Evolutionary conservation across 1,284 basidiomycete genomes (phyloP).

Genomic region (Neotropicomus parvogracilis): DNA sequence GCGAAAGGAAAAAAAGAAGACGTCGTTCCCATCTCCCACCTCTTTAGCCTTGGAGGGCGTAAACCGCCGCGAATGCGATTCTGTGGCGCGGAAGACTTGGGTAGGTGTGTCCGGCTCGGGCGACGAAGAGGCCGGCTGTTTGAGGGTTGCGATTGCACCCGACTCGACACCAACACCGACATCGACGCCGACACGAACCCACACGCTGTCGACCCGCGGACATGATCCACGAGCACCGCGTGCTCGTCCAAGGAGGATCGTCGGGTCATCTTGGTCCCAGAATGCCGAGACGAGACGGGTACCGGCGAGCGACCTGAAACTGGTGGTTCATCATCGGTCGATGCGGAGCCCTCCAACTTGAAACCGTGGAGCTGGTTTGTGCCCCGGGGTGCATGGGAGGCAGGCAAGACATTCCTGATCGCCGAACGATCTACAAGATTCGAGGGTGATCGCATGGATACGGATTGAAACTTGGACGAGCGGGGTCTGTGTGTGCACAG

Average conservation of each 20-base stretch:
- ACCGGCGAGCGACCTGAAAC: constrained; percentile 10
- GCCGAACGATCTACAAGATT: constrained; percentile 13
- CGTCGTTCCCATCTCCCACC: constrained; percentile 1
- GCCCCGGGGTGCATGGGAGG: neutral
- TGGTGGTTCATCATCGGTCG: neutral
- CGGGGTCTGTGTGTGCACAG: too few relatives aligned
- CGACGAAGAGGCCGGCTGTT: constrained; percentile 11
- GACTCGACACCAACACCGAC: constrained; percentile 1
- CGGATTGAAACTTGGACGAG: constrained; percentile 6
- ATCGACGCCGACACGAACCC: neutral
- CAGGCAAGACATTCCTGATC: neutral
- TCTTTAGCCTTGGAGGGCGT: too few relatives aligned
- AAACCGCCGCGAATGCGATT: neutral
- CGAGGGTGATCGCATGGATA: constrained; percentile 3
- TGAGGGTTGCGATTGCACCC: neutral
- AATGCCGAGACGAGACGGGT: too few relatives aligned
- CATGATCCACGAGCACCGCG: neutral
- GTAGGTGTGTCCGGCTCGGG: neutral
- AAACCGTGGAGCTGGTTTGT: neutral
- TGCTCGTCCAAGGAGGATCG: too few relatives aligned
- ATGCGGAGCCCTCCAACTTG: neutral
- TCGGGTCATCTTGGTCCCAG: too few relatives aligned
- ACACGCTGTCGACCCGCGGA: constrained; percentile 1
- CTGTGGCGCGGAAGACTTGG: neutral
- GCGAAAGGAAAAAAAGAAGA: neutral